Percentiles rank a stretch among this genome's conserved stretches.
Conservation (phyloP, 2,329 filamentous ascomycete genomes). For the Exophiala xenobiotica region DNA sequence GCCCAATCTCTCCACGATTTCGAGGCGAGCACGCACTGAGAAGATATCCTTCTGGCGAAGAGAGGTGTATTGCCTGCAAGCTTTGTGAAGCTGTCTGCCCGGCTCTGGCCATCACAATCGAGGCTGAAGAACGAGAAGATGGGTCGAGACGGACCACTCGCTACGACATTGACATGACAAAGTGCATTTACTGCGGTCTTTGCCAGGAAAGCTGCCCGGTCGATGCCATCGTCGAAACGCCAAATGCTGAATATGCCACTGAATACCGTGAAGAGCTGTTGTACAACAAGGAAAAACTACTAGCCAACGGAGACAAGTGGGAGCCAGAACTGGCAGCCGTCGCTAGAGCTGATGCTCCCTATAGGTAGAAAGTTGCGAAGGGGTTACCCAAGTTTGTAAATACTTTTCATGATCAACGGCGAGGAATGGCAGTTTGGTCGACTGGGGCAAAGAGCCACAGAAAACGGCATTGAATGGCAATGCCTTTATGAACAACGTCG, state of each 20-base stretch:
- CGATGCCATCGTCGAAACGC: slow-evolving; percentile 82
- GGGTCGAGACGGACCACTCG: slow-evolving; percentile 91
- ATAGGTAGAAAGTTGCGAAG: slow-evolving; percentile 59
- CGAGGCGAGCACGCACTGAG: slow-evolving; percentile 95
- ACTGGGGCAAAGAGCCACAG: not conserved
- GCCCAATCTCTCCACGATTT: slow-evolving; percentile 95
- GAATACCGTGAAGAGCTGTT: slow-evolving; percentile 87
- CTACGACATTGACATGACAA: slow-evolving; percentile 99
- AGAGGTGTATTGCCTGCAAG: slow-evolving; percentile 99
- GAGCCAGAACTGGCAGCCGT: slow-evolving; percentile 92
- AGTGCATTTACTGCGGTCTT: slow-evolving; percentile 99
- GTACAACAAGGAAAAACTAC: slow-evolving; percentile 96
- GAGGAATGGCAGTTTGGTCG: not conserved
- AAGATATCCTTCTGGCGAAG: slow-evolving; percentile 94
- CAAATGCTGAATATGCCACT: slow-evolving; percentile 72
- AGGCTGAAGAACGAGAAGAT: slow-evolving; percentile 96
- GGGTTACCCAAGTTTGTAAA: slow-evolving; percentile 17
- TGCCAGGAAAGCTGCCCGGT: slow-evolving; percentile 99
- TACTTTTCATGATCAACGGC: slow-evolving; percentile 11
- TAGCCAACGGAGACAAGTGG: slow-evolving; percentile 93
- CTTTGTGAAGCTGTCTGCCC: slow-evolving; percentile 98
- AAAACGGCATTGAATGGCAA: not conserved
- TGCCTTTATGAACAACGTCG: too few species aligned
- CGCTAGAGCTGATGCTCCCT: slow-evolving; percentile 90
- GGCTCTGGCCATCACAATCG: slow-evolving; percentile 96